Evolutionary conservation across 2,329 filamentous ascomycete genomes (phyloP).

Genomic region (Pyricularia pennisetigena): DNA sequence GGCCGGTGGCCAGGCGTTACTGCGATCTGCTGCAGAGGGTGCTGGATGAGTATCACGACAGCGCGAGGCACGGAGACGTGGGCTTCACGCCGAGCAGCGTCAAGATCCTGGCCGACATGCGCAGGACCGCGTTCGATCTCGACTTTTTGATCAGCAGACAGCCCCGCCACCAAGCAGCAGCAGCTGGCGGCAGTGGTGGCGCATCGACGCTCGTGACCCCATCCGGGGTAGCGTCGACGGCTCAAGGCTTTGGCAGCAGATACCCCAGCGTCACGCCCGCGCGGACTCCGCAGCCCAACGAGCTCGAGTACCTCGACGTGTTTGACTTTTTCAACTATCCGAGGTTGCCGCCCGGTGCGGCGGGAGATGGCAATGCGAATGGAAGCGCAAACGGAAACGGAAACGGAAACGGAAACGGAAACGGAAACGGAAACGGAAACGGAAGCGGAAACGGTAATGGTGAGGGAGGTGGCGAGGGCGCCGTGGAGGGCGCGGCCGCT

Average conservation of each 20-base stretch:
- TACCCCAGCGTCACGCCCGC: constrained; percentile 47
- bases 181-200: background rate
- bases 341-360: constrained; percentile 45
- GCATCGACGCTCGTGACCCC: constrained; percentile 14
- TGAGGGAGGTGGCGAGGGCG: background rate
- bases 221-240: constrained; percentile 4
- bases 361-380: constrained; percentile 8
- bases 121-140: constrained; percentile 79
- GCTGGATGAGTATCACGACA: constrained; percentile 76
- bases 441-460: constrained; percentile 21
- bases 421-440: constrained; percentile 6
- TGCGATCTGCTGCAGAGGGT: constrained; percentile 71
- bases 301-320: constrained; percentile 83
- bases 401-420: constrained; percentile 22
- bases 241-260: constrained; percentile 26
- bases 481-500: constrained; percentile 8
- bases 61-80: constrained; percentile 58
- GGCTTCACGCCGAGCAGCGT: constrained; percentile 73
- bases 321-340: constrained; percentile 95
- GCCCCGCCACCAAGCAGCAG: constrained; percentile 37
- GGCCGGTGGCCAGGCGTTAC: constrained; percentile 80
- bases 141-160: constrained; percentile 84
- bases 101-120: constrained; percentile 84
- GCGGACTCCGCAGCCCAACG: constrained; percentile 65
- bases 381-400: background rate